A percentile compares a stretch with the other conserved stretches of the same genome.
These are phyloP conservation scores for Spergularia azorica DNA, from an alignment of 179 eudicot genomes.

Conservation along the genomic window DNA sequence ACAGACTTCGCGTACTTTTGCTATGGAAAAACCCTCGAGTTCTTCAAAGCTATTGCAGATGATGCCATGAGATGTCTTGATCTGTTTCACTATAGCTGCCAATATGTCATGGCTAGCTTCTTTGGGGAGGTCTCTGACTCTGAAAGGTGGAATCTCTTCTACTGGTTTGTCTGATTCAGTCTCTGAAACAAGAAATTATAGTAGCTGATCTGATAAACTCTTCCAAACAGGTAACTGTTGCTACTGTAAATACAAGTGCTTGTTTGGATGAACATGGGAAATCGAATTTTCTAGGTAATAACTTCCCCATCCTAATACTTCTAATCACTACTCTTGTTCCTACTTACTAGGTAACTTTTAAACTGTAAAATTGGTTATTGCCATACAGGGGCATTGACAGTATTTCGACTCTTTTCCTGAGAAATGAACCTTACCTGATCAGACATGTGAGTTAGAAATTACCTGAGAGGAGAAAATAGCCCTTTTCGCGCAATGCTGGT, in stretches of 20 bases:
- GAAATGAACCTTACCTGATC: too few relatives aligned
- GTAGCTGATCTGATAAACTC: neutral
- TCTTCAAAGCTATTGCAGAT: slow-evolving; percentile 41
- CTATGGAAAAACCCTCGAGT: slow-evolving; percentile 27
- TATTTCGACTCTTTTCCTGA: too few relatives aligned
- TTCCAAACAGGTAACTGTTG: neutral
- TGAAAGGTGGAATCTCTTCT: slow-evolving; percentile 45
- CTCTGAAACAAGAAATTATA: slow-evolving; percentile 3
- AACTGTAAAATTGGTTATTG: too few relatives aligned
- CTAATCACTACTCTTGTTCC: too few relatives aligned
- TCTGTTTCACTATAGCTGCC: slow-evolving; percentile 35
- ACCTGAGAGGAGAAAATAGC: slow-evolving; percentile 46
- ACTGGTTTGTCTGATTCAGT: slow-evolving; percentile 30
- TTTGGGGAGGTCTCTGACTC: slow-evolving; percentile 46
- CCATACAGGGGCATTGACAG: too few relatives aligned
- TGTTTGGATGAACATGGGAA: too few relatives aligned
- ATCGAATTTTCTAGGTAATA: too few relatives aligned
- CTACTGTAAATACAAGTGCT: too few relatives aligned
- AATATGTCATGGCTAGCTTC: slow-evolving; percentile 11
- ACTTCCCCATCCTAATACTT: too few relatives aligned
- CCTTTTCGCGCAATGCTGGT: slow-evolving; percentile 37
- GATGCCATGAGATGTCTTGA: slow-evolving; percentile 37
- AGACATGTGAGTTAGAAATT: neutral
- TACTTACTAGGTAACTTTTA: too few relatives aligned
- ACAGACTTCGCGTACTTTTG: slow-evolving; percentile 9